Percentiles rank a stretch among this genome's conserved stretches.
Evolutionary conservation across 164 flowering plant genomes (phyloP).

Genomic region (Liquidambar formosana): DNA sequence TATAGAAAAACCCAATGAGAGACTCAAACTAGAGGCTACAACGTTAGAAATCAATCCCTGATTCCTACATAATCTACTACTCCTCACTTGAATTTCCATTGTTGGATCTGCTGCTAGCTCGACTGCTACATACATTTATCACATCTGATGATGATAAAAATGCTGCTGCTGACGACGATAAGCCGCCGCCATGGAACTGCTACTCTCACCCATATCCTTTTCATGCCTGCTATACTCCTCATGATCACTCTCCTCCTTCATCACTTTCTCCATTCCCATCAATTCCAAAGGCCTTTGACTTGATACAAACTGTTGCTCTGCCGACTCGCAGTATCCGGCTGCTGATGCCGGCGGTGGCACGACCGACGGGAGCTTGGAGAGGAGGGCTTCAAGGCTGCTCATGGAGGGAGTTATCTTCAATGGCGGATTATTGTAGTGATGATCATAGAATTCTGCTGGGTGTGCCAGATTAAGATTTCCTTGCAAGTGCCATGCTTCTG

Average conservation of each 20-base stretch:
- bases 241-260: constrained; percentile 54
- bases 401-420: constrained; percentile 82
- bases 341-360: constrained; percentile 48
- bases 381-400: constrained; percentile 95
- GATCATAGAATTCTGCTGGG: constrained; percentile 31
- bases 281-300: constrained; percentile 34
- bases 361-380: constrained; percentile 92
- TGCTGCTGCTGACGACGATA: constrained; percentile 33
- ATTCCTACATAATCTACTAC: neutral
- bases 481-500: constrained; percentile 48
- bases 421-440: constrained; percentile 42
- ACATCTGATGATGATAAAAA: constrained; percentile 25
- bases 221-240: constrained; percentile 31
- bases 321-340: constrained; percentile 26
- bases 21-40: neutral
- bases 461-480: constrained; percentile 2
- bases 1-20: neutral
- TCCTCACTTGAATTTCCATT: neutral
- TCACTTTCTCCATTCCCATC: constrained; percentile 35
- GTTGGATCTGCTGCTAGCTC: too few species aligned
- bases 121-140: constrained; percentile 30
- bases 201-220: constrained; percentile 45
- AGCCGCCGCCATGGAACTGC: constrained; percentile 41
- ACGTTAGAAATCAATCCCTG: constrained; percentile 4
- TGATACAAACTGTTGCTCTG: constrained; percentile 19